A percentile compares a stretch with the other conserved stretches of the same genome.
These are phyloP conservation scores for Candida vartiovaarae DNA, from an alignment of 805 yeast genomes.

Conservation along the genomic window DNA sequence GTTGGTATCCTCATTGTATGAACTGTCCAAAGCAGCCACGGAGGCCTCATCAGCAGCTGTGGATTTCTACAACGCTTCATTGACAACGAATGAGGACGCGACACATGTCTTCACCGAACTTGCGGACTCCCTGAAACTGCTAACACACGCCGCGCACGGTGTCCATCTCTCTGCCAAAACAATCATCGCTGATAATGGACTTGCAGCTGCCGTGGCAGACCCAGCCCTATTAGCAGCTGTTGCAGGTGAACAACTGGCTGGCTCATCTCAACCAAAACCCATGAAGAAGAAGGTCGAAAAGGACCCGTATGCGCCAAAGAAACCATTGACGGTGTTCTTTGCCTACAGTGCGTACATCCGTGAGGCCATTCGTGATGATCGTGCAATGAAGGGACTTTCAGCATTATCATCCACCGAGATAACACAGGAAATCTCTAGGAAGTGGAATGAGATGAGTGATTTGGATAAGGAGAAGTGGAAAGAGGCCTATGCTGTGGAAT, in stretches of 20 bases:
- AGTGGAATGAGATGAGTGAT: conserved; percentile 71
- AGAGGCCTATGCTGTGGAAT: conserved; percentile 39
- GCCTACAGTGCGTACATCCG: conserved; percentile 70
- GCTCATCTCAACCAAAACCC: conserved; percentile 1
- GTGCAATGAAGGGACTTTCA: conserved; percentile 50
- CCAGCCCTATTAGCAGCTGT: conserved; percentile 9
- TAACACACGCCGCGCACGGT: conserved; percentile 31
- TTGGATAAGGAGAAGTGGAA: conserved; percentile 70
- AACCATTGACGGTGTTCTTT: conserved; percentile 85
- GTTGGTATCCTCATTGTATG: conserved; percentile 75
- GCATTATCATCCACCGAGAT: conserved; percentile 70
- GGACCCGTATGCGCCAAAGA: conserved; percentile 95
- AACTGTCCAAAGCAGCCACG: conserved; percentile 78
- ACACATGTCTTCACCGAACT: conserved; percentile 38
- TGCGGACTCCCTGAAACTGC: conserved; percentile 33
- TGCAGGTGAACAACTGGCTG: neutral
- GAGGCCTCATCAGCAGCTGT: conserved; percentile 78
- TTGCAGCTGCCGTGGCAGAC: conserved; percentile 2
- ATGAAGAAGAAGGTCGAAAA: conserved; percentile 44
- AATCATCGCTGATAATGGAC: conserved; percentile 9
- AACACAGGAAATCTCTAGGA: conserved; percentile 68
- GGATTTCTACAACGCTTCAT: conserved; percentile 57
- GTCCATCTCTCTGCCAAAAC: conserved; percentile 21
- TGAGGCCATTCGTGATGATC: conserved; percentile 61
- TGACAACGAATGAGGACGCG: conserved; percentile 39